Conservation (phyloP, 1,139 yeast genomes). For the Candida smagusa region DNA sequence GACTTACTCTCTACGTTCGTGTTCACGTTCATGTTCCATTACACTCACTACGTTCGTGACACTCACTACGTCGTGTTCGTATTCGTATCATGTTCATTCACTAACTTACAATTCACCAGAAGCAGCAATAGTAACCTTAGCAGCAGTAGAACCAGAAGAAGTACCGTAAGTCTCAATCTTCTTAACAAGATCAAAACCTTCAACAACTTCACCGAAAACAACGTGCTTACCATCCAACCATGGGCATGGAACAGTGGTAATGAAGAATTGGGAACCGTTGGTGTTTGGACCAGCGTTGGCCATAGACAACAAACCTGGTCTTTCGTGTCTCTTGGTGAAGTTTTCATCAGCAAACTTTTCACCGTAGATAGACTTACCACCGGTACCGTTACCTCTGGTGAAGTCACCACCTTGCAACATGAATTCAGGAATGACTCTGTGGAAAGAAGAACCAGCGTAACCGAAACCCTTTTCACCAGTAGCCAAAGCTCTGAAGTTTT, state of each 20-base stretch:
- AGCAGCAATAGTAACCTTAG: slow-evolving; percentile 73
- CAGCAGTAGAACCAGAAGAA: slow-evolving; percentile 75
- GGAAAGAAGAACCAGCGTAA: slow-evolving; percentile 89
- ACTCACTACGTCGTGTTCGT: too few species aligned
- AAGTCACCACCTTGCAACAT: slow-evolving; percentile 99
- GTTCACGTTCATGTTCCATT: too few species aligned
- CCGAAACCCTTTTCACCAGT: slow-evolving; percentile 99
- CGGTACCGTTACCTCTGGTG: slow-evolving; percentile 92
- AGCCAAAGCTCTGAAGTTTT: slow-evolving; percentile 94
- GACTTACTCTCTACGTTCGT: too few species aligned
- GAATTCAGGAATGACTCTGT: slow-evolving; percentile 97
- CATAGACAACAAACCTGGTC: slow-evolving; percentile 96
- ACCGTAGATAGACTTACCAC: slow-evolving; percentile 99
- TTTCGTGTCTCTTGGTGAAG: slow-evolving; percentile 80
- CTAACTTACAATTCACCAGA: slow-evolving; percentile 89
- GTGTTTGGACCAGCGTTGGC: slow-evolving; percentile 99
- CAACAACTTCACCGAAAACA: slow-evolving; percentile 95
- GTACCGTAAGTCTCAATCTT: slow-evolving; percentile 87
- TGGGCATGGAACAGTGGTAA: slow-evolving; percentile 92
- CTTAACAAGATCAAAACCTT: slow-evolving; percentile 89
- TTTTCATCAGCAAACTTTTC: slow-evolving; percentile 94
- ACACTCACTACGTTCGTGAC: too few species aligned
- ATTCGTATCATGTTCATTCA: too few species aligned
- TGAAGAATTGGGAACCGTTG: slow-evolving; percentile 98
- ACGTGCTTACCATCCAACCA: slow-evolving; percentile 99